Percentiles rank a stretch among this genome's conserved stretches.
Conservation (phyloP, 2,329 filamentous ascomycete species). For the Neopestalotiopsis sp. region DNA sequence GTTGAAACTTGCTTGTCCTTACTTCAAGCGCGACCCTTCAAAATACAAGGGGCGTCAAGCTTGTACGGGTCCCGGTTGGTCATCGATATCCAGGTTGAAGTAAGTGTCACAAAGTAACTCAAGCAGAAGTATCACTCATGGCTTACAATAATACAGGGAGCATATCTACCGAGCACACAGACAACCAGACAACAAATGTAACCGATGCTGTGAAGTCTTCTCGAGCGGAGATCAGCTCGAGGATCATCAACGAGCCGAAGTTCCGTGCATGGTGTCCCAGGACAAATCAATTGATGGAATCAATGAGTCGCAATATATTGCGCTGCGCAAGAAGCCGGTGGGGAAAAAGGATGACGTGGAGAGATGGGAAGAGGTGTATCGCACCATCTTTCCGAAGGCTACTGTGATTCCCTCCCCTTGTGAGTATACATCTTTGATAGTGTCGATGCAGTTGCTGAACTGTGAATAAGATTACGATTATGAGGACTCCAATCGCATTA, state of each 20-base stretch:
- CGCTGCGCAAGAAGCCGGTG: slow-evolving; percentile 17
- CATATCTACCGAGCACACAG: slow-evolving; percentile 20
- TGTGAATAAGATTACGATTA: slow-evolving; percentile 14
- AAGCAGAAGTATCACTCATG: too few species aligned
- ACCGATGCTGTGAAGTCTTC: slow-evolving; percentile 14
- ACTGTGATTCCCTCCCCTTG: slow-evolving; percentile 16
- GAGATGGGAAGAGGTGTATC: slow-evolving; percentile 20
- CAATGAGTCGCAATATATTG: slow-evolving; percentile 16
- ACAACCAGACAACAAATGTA: slow-evolving; percentile 17
- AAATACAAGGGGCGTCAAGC: slow-evolving; percentile 11
- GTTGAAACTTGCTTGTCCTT: slow-evolving; percentile 18
- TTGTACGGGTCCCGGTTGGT: slow-evolving; percentile 18
- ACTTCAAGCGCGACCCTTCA: slow-evolving; percentile 17
- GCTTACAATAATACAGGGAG: slow-evolving; percentile 13
- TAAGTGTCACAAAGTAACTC: neutral
- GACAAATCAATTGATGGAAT: slow-evolving; percentile 8
- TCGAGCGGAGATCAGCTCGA: neutral
- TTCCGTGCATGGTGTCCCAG: slow-evolving; percentile 4
- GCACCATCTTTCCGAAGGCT: slow-evolving; percentile 18
- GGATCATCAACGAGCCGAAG: slow-evolving; percentile 17
- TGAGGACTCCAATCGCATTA: neutral
- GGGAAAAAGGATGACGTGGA: neutral
- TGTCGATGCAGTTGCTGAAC: neutral
- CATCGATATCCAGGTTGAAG: slow-evolving; percentile 17
- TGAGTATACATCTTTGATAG: slow-evolving; percentile 4